Evolutionary conservation across 768 basidiomycete species (phyloP).

Genomic region (Russula dissimulans): DNA sequence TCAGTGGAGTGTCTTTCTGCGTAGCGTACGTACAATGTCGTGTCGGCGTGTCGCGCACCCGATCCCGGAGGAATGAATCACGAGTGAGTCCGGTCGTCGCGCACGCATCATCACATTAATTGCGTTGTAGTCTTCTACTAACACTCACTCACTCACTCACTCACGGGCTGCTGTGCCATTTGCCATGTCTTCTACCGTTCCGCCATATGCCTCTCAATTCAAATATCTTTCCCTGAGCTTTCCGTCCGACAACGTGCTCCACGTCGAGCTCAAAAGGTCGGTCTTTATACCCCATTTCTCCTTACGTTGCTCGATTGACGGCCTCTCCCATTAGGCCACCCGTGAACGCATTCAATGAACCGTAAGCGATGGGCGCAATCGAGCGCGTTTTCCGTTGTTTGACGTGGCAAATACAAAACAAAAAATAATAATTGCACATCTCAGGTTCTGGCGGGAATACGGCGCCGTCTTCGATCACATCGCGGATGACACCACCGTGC

Average conservation of each 20-base stretch:
- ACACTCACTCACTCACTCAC: no score
- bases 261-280: slow-evolving; percentile 16
- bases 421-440: no score
- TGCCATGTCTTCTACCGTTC: not conserved
- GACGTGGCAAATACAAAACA: not conserved
- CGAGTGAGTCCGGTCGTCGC: not conserved
- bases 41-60: no score
- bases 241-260: slow-evolving; percentile 13
- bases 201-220: slow-evolving; percentile 16
- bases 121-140: no score
- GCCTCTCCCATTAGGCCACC: slow-evolving; percentile 2
- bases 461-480: slow-evolving; percentile 52
- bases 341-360: slow-evolving; percentile 13
- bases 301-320: no score
- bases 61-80: not conserved
- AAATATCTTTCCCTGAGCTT: slow-evolving; percentile 14
- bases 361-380: slow-evolving; percentile 1
- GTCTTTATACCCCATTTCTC: not conserved
- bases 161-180: no score
- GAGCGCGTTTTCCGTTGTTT: not conserved
- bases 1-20: no score
- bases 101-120: no score
- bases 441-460: slow-evolving; percentile 68
- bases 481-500: slow-evolving; percentile 43
- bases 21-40: no score